A percentile compares a stretch with the other conserved stretches of the same genome.
Conservation (phyloP, 169 alveolate genomes). For the Cystoisospora suis region DNA sequence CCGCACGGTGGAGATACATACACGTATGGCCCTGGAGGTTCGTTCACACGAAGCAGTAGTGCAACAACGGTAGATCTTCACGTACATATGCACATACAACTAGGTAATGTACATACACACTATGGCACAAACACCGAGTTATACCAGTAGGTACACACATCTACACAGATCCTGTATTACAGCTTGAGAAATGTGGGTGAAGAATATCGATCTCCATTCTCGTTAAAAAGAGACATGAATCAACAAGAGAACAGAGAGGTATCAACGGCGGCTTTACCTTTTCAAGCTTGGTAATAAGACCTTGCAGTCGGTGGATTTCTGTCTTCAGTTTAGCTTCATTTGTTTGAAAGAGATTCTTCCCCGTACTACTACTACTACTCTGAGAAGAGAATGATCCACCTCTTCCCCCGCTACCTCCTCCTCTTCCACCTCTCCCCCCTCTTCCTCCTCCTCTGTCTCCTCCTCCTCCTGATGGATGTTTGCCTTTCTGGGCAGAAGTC, state of each 20-base stretch:
- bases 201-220: too few relatives aligned
- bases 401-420: not conserved
- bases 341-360: not conserved
- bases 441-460: not conserved
- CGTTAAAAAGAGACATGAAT: not conserved
- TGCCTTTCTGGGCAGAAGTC: not conserved
- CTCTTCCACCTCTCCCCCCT: not conserved
- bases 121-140: not conserved
- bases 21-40: not conserved
- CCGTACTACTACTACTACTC: not conserved
- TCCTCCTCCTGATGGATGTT: not conserved
- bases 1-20: not conserved
- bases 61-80: not conserved
- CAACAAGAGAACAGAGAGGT: not conserved
- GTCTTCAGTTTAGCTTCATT: slow-evolving; percentile 37
- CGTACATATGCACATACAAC: too few relatives aligned
- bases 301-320: slow-evolving; percentile 38
- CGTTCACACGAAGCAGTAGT: not conserved
- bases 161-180: not conserved
- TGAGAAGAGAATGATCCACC: not conserved
- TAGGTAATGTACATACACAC: not conserved
- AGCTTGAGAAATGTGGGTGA: not conserved
- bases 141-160: not conserved
- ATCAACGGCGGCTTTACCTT: not conserved
- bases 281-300: not conserved